Conservation (phyloP, 2,329 filamentous ascomycete genomes). For the Chalaropsis thielavioides region DNA sequence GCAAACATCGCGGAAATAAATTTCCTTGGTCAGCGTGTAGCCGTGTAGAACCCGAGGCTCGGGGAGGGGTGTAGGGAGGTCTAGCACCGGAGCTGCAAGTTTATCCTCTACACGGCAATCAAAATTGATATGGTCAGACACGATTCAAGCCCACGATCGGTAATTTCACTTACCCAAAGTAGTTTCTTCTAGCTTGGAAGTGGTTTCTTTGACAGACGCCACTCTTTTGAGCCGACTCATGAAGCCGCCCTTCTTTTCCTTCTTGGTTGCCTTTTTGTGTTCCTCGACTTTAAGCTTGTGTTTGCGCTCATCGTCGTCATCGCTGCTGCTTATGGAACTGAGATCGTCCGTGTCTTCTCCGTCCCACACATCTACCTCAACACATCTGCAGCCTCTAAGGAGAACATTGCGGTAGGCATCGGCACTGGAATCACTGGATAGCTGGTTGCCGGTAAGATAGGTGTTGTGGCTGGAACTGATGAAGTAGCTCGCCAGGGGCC, state of each 20-base stretch:
- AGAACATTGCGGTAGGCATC: conserved; percentile 77
- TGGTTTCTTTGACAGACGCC: conserved; percentile 28
- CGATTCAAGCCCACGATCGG: conserved; percentile 17
- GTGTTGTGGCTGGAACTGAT: conserved; percentile 94
- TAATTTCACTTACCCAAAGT: conserved; percentile 29
- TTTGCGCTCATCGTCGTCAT: conserved; percentile 33
- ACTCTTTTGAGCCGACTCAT: conserved; percentile 44
- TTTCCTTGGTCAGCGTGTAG: conserved; percentile 78
- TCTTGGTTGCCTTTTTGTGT: conserved; percentile 36
- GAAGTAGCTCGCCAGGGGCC: conserved; percentile 79
- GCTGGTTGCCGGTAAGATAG: conserved; percentile 77
- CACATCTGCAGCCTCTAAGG: conserved; percentile 71
- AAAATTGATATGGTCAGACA: conserved; percentile 17
- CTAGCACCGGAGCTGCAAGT: background rate
- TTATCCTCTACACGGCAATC: conserved; percentile 11
- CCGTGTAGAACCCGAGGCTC: conserved; percentile 77
- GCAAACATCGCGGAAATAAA: conserved; percentile 78
- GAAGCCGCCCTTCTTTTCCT: conserved; percentile 43
- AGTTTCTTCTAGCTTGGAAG: conserved; percentile 35
- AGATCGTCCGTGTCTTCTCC: conserved; percentile 59
- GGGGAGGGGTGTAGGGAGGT: conserved; percentile 24
- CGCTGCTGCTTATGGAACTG: conserved; percentile 40
- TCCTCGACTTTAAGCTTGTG: conserved; percentile 25
- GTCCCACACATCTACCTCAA: conserved; percentile 94
- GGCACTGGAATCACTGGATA: conserved; percentile 73